Base-by-base conservation (phyloP, 2,329 filamentous ascomycete species). In the Lasiodiplodia citricola region DNA sequence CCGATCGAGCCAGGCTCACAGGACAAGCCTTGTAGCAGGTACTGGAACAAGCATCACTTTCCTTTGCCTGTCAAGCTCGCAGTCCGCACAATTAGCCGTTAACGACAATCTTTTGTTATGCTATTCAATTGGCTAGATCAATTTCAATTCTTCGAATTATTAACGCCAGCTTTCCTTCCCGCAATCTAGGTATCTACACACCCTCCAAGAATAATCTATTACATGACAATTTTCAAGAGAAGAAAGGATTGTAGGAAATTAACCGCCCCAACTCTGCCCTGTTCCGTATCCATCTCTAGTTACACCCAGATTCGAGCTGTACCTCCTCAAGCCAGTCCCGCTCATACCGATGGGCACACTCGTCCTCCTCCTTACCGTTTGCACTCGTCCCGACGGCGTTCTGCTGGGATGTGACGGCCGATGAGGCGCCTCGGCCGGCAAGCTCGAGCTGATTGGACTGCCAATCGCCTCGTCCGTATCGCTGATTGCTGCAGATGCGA, bases 321-420 rank as follows among this genome's bases (percentile, higher is more conserved):
- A 78, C 28, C 81, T 71, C 58, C 81, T 76, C 56, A 84, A 82
- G 0, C 82, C 82, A 14, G 75, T 68, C 1, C 82, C 82, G 81
- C 58, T 37, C 58, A 84, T 82, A 1, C 83, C 83, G 41, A 84
- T 77, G 0, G 83, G 83, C 37, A 82, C 79, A 1, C 80, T 83
- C 3, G 79, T 80, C 56, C 76, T 77, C 67, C 82, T 77, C 67
- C 78, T 74, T 8, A 80, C 70, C 28, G 77, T 78, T 52, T 47
- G 23, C 25, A 51, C 65, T 69, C 71, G 21, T 73, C 75, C 31
- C 72, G 70, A 14, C 67, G 70, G 70, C n/a, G 68, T 28, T 67
- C 1, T 70, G 72, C 21, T 73, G 69, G 57, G 55, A 28, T 68
- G 25, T 38, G 57, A 38, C n/a, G 64, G 64, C 5, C 62, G 70